phyloP scores from a whole-genome alignment of 306 rosid genomes.

The Pyrus bretschneideri region DNA sequence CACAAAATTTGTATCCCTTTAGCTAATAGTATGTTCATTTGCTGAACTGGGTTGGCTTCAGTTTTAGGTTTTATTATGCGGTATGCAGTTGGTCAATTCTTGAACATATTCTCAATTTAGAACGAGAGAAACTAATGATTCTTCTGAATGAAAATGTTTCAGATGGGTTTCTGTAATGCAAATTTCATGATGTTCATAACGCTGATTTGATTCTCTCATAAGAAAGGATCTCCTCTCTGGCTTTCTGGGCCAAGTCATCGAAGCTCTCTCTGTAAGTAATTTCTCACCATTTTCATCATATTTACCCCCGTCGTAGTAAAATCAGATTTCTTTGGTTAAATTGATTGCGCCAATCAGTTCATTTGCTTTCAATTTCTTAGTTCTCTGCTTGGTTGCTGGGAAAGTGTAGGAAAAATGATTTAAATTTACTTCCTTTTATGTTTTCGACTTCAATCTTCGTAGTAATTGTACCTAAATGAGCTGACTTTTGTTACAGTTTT shows the following conservation, averaged over 20 bases:
- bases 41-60: no score
- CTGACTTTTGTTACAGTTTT: background rate
- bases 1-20: no score
- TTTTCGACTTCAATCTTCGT: background rate
- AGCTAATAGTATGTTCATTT: no score
- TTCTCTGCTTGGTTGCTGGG: conserved; percentile 9
- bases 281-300: background rate
- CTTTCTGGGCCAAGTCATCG: background rate
- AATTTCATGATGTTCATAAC: background rate
- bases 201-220: background rate
- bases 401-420: background rate
- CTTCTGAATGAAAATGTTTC: background rate
- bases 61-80: no score
- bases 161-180: background rate
- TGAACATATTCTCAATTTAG: no score
- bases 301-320: background rate
- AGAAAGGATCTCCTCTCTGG: background rate
- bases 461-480: background rate
- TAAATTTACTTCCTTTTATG: background rate
- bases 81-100: no score
- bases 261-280: conserved; percentile 5
- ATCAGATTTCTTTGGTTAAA: background rate
- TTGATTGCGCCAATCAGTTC: background rate
- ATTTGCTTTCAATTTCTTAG: background rate
- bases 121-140: no score